These are phyloP conservation scores for Curvularia hawaiiensis DNA, from an alignment of 2,329 filamentous ascomycete species.

Conservation along the genomic window DNA sequence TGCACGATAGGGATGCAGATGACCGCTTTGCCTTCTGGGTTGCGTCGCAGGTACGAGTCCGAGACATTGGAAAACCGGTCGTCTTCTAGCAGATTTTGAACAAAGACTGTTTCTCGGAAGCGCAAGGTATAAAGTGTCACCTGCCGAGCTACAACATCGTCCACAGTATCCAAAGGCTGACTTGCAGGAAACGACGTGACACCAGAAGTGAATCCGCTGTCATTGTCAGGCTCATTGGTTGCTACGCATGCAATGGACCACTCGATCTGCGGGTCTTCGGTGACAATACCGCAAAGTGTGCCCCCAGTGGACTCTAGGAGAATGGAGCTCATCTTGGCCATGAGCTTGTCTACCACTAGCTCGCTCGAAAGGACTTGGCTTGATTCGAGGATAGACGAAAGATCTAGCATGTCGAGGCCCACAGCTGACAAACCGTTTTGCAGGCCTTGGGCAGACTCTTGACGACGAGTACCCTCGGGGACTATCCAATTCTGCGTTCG, in stretches of 20 bases:
- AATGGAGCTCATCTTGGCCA: conserved; percentile 82
- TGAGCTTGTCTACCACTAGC: conserved; percentile 73
- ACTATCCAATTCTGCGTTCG: conserved; percentile 56
- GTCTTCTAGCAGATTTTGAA: conserved; percentile 74
- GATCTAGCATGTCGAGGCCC: conserved; percentile 78
- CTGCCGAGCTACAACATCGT: conserved; percentile 74
- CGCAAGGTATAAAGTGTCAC: conserved; percentile 78
- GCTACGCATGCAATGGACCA: conserved; percentile 79
- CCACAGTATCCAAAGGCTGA: conserved; percentile 65
- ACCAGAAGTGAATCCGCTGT: conserved; percentile 47
- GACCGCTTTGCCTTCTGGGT: conserved; percentile 73
- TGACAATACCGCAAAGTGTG: conserved; percentile 73
- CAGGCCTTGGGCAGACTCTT: conserved; percentile 56
- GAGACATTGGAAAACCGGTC: conserved; percentile 79
- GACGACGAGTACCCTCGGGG: conserved; percentile 51
- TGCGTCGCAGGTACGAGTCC: conserved; percentile 69
- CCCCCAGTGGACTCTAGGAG: conserved; percentile 79
- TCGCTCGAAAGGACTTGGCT: conserved; percentile 82
- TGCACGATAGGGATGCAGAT: conserved; percentile 82
- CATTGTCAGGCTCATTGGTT: conserved; percentile 61
- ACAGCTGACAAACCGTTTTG: conserved; percentile 69
- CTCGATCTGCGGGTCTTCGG: conserved; percentile 67
- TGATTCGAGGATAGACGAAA: conserved; percentile 77
- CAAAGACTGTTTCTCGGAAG: conserved; percentile 76
- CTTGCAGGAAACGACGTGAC: conserved; percentile 70